These are phyloP conservation scores for Polyporus tsugae DNA, from an alignment of 1,284 basidiomycete species.

Conservation along the genomic window DNA sequence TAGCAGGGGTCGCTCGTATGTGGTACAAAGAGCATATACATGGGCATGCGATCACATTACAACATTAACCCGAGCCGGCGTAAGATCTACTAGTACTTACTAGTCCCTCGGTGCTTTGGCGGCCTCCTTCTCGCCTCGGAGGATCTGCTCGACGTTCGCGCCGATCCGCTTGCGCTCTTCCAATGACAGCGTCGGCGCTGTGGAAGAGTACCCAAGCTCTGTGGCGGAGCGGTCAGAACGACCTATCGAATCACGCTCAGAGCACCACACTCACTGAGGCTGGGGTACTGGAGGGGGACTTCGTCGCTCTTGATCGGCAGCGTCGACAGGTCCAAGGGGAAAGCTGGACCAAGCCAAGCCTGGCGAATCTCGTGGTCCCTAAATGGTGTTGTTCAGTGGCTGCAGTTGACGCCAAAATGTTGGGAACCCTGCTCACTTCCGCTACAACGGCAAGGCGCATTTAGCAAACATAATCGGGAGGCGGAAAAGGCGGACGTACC, in stretches of 20 bases:
- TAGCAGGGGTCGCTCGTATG: background rate
- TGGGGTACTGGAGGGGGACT: conserved; percentile 75
- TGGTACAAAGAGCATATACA: background rate
- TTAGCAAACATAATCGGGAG: conserved; percentile 8
- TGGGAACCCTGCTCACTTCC: conserved; percentile 17
- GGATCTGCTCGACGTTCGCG: conserved; percentile 55
- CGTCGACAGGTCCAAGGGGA: conserved; percentile 66
- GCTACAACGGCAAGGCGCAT: conserved; percentile 7
- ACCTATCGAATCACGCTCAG: background rate
- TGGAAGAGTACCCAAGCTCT: conserved; percentile 65
- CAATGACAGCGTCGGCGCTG: conserved; percentile 48
- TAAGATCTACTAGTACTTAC: background rate
- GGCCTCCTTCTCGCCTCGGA: conserved; percentile 60
- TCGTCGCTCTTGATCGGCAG: conserved; percentile 59
- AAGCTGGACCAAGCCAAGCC: conserved; percentile 77
- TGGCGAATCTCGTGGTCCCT: conserved; percentile 72
- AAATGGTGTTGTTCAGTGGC: background rate
- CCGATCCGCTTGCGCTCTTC: conserved; percentile 59
- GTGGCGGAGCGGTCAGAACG: background rate
- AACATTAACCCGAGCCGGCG: background rate
- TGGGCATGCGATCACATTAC: background rate
- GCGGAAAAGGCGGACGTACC: conserved; percentile 47
- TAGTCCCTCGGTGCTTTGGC: conserved; percentile 54
- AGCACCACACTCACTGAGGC: conserved; percentile 60
- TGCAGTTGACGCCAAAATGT: background rate